Percentiles rank a stretch among this genome's conserved stretches.
phyloP scores from a whole-genome alignment of 805 yeast genomes.

The Wickerhamiella parazyma region DNA sequence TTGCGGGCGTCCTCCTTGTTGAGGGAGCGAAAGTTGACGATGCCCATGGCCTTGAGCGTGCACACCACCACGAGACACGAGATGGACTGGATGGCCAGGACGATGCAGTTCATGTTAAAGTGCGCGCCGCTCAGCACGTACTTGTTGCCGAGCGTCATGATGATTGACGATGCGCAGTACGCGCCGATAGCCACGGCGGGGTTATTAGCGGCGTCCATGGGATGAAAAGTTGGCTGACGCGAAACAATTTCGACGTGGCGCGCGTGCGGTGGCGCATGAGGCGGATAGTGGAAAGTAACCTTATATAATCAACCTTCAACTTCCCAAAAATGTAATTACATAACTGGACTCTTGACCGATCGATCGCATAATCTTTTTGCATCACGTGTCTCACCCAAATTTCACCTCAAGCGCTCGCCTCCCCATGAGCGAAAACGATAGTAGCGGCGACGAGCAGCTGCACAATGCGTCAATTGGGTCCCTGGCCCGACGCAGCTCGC shows the following conservation, averaged over 20 bases:
- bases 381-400: too few species aligned
- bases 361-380: too few species aligned
- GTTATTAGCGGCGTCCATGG: constrained; percentile 20
- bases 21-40: constrained; percentile 76
- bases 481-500: too few species aligned
- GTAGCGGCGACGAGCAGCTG: too few species aligned
- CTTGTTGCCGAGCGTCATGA: constrained; percentile 96
- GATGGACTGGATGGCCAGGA: constrained; percentile 75
- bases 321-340: too few species aligned
- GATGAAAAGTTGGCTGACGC: background rate
- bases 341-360: too few species aligned
- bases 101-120: constrained; percentile 72
- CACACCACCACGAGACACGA: constrained; percentile 70
- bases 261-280: background rate
- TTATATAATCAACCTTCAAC: too few species aligned
- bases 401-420: too few species aligned
- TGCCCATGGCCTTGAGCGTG: constrained; percentile 55
- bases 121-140: constrained; percentile 74
- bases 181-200: constrained; percentile 27
- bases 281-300: too few species aligned
- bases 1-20: constrained; percentile 80
- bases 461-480: too few species aligned
- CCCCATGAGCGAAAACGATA: too few species aligned
- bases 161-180: constrained; percentile 86
- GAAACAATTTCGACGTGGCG: background rate